These are phyloP conservation scores for Apiospora saccharicola DNA, from an alignment of 2,329 filamentous ascomycete genomes.

Conservation along the genomic window DNA sequence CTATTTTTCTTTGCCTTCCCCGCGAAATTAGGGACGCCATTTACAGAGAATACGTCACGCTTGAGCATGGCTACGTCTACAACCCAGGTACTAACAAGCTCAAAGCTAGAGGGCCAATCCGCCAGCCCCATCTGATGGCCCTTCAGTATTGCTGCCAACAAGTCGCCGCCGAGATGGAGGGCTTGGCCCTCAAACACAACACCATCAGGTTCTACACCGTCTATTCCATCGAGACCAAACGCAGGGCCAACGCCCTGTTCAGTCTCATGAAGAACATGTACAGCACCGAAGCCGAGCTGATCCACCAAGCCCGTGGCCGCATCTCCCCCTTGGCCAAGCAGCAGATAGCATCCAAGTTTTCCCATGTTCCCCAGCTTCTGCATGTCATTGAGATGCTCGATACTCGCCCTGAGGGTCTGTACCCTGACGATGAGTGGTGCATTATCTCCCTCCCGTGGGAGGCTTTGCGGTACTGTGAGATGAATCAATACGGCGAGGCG, in stretches of 20 bases:
- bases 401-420: neutral
- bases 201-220: neutral
- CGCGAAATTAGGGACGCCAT: neutral
- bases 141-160: neutral
- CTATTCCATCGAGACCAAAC: neutral
- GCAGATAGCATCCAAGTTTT: neutral
- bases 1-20: neutral
- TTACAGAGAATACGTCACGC: neutral
- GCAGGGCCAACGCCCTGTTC: neutral
- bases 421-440: neutral
- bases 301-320: neutral
- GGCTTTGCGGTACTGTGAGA: neutral
- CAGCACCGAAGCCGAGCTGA: neutral
- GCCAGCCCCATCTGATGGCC: neutral
- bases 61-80: neutral
- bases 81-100: slow-evolving; percentile 1
- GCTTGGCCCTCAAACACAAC: slow-evolving; percentile 1
- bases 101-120: neutral
- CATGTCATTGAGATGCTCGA: neutral
- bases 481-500: neutral
- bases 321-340: neutral
- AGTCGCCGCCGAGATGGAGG: neutral
- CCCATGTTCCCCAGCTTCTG: neutral
- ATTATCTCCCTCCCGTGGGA: neutral
- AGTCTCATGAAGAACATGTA: neutral